phyloP scores from a whole-genome alignment of 257 asterid species.

The Jaltomata sinuosa region DNA sequence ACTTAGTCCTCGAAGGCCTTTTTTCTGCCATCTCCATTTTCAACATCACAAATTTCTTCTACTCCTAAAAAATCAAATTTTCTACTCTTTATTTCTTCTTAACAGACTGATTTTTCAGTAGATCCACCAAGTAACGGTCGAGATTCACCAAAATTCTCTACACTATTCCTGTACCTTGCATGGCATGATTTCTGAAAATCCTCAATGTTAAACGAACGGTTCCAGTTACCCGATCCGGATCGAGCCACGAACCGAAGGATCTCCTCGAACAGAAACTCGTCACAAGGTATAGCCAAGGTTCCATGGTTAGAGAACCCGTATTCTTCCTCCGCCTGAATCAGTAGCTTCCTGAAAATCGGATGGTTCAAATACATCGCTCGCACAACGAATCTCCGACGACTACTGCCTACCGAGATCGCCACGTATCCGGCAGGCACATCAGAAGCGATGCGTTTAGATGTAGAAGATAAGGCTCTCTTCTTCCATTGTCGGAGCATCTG shows the following conservation, averaged over 20 bases:
- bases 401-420: conserved; percentile 58
- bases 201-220: conserved; percentile 3
- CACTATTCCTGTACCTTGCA: conserved; percentile 21
- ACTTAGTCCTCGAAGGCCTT: conserved; percentile 4
- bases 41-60: background rate
- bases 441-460: conserved; percentile 25
- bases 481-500: conserved; percentile 75
- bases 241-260: conserved; percentile 39
- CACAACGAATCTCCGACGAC: conserved; percentile 46
- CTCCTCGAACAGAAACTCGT: conserved; percentile 60
- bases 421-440: conserved; percentile 88
- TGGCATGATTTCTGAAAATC: conserved; percentile 44
- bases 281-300: conserved; percentile 69
- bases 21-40: conserved; percentile 15
- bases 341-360: conserved; percentile 50
- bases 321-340: conserved; percentile 68
- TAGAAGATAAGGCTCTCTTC: conserved; percentile 27
- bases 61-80: background rate
- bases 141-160: conserved; percentile 35
- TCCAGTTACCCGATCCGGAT: conserved; percentile 12
- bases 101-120: background rate
- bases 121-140: conserved; percentile 46
- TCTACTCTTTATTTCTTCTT: background rate
- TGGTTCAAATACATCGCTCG: conserved; percentile 68
- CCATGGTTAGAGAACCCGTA: conserved; percentile 63